These are phyloP conservation scores for Colletotrichum agaves DNA, from an alignment of 2,329 filamentous ascomycete genomes.

Conservation along the genomic window DNA sequence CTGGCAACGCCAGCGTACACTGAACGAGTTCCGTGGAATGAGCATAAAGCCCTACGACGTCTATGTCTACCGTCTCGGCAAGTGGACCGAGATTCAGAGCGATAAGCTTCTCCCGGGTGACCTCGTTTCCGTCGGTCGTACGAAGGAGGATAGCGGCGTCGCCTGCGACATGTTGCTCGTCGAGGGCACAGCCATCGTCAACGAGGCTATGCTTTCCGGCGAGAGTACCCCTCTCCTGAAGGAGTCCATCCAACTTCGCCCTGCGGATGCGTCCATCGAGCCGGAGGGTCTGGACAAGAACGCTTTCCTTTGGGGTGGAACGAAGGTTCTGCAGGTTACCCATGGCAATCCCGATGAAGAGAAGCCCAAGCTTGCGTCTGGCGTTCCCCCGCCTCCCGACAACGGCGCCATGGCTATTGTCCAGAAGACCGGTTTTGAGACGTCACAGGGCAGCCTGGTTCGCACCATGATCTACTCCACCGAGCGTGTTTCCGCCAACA, in stretches of 20 bases:
- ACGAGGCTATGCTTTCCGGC: constrained; percentile 98
- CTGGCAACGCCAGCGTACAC: constrained; percentile 96
- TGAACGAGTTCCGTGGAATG: constrained; percentile 98
- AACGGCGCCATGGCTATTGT: constrained; percentile 94
- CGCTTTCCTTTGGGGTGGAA: constrained; percentile 94
- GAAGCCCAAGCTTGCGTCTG: constrained; percentile 76
- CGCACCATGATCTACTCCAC: constrained; percentile 99
- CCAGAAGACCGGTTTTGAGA: constrained; percentile 98
- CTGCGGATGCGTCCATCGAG: constrained; percentile 82
- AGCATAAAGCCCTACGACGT: constrained; percentile 98
- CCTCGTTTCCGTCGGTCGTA: constrained; percentile 89
- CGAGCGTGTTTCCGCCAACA: constrained; percentile 98
- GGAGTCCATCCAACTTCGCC: constrained; percentile 92
- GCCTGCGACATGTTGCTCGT: constrained; percentile 97
- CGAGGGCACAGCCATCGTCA: constrained; percentile 96
- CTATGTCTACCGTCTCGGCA: constrained; percentile 87
- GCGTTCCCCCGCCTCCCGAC: constrained; percentile 87
- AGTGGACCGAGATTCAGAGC: constrained; percentile 89
- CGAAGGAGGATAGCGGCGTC: constrained; percentile 96
- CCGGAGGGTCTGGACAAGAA: constrained; percentile 96
- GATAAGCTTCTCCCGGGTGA: constrained; percentile 95
- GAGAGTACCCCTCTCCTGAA: constrained; percentile 97
- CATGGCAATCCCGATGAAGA: constrained; percentile 85
- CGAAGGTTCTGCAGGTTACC: constrained; percentile 95
- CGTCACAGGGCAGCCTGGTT: constrained; percentile 95